A percentile compares a stretch with the other conserved stretches of the same genome.
These are phyloP conservation scores for Chytriomyces confervae DNA, from an alignment of 192 early-diverging fungal genomes.

Conservation along the genomic window DNA sequence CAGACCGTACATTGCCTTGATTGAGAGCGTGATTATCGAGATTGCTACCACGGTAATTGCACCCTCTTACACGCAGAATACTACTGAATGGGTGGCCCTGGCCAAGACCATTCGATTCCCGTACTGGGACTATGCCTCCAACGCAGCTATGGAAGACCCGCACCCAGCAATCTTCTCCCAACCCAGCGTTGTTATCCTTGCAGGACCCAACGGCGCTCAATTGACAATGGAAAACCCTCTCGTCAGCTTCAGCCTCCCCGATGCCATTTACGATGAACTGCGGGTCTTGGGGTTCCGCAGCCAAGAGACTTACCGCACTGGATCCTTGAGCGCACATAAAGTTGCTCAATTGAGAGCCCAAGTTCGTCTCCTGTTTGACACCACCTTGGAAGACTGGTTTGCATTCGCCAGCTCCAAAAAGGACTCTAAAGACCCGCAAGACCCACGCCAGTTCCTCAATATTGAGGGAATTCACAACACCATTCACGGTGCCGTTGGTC, in stretches of 20 bases:
- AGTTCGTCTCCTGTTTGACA: constrained; percentile 22
- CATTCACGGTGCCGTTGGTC: not conserved
- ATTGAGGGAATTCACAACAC: constrained; percentile 18
- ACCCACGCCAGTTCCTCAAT: not conserved
- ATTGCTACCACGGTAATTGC: constrained; percentile 8
- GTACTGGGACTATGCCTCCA: constrained; percentile 2
- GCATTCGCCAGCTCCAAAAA: not conserved
- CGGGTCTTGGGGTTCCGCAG: not conserved
- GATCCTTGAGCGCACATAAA: not conserved
- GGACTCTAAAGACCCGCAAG: not conserved
- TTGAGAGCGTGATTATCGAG: constrained; percentile 12
- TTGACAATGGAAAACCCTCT: not conserved
- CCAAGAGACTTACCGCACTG: not conserved
- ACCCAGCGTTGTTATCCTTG: not conserved
- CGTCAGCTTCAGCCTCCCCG: not conserved
- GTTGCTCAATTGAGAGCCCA: not conserved
- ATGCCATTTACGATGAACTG: not conserved
- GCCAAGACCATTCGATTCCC: constrained; percentile 16
- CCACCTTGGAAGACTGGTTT: not conserved
- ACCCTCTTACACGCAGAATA: not conserved
- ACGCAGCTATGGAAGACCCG: not conserved
- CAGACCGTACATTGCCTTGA: constrained; percentile 20
- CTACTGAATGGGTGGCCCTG: constrained; percentile 7
- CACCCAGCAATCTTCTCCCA: not conserved
- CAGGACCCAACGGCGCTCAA: not conserved